These are phyloP conservation scores for Stellera chamaejasme DNA, from an alignment of 345 rosid species.

Conservation along the genomic window DNA sequence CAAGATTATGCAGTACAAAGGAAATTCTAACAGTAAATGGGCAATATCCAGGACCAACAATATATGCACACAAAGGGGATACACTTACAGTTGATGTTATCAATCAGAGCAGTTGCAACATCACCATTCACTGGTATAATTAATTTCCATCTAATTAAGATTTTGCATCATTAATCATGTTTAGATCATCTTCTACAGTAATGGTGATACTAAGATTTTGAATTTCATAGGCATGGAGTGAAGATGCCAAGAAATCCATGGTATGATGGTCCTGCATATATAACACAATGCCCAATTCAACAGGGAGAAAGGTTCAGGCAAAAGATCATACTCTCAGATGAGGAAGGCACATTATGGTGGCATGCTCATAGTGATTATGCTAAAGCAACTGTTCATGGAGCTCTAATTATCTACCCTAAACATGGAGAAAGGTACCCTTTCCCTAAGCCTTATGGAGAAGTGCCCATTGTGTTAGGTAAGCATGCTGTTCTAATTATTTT, in stretches of 20 bases:
- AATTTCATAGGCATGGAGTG: conserved; percentile 34
- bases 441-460: conserved; percentile 23
- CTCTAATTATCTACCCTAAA: conserved; percentile 19
- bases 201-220: too few relatives aligned
- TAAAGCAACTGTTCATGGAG: conserved; percentile 35
- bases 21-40: conserved; percentile 35
- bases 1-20: conserved; percentile 28
- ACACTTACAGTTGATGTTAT: conserved; percentile 26
- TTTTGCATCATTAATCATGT: neutral
- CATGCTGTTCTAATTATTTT: neutral
- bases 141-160: neutral
- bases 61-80: conserved; percentile 31
- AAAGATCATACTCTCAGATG: conserved; percentile 16
- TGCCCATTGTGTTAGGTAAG: conserved; percentile 25
- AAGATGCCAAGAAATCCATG: conserved; percentile 40
- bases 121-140: conserved; percentile 42
- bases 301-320: conserved; percentile 29
- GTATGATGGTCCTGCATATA: conserved; percentile 44
- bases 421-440: conserved; percentile 19
- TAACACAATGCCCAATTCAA: conserved; percentile 40
- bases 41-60: conserved; percentile 33
- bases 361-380: conserved; percentile 50
- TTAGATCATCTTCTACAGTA: too few relatives aligned
- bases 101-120: conserved; percentile 29
- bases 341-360: conserved; percentile 54